A percentile compares a stretch with the other conserved stretches of the same genome.
These are phyloP conservation scores for Candida dendrica DNA, from an alignment of 805 yeast genomes.

Conservation along the genomic window DNA sequence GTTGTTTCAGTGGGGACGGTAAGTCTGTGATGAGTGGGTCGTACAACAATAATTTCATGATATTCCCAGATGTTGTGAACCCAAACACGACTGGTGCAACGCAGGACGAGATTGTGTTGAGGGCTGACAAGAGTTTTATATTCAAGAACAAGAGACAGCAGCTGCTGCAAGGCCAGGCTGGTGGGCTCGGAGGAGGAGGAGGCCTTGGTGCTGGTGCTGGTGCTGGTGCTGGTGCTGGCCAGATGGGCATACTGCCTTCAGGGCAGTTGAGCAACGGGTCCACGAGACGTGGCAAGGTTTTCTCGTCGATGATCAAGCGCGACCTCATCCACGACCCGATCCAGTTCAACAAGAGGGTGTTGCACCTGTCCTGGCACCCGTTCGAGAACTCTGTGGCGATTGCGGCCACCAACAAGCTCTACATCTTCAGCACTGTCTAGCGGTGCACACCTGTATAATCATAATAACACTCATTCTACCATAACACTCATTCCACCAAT, in stretches of 20 bases:
- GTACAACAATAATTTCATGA: slow-evolving; percentile 94
- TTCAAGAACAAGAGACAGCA: slow-evolving; percentile 45
- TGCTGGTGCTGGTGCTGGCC: too few species aligned
- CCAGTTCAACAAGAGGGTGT: slow-evolving; percentile 89
- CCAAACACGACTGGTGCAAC: slow-evolving; percentile 12
- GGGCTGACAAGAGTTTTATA: slow-evolving; percentile 92
- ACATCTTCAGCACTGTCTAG: slow-evolving; percentile 62
- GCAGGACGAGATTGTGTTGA: slow-evolving; percentile 64
- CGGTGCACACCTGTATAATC: too few species aligned
- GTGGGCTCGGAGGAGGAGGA: too few species aligned
- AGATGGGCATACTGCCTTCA: slow-evolving; percentile 9
- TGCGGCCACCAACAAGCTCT: slow-evolving; percentile 94
- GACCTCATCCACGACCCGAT: slow-evolving; percentile 51
- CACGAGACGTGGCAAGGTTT: slow-evolving; percentile 26
- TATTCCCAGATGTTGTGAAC: slow-evolving; percentile 76
- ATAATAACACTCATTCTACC: slow-evolving; percentile 8
- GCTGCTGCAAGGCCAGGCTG: neutral
- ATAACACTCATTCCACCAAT: neutral
- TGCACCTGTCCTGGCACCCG: slow-evolving; percentile 98
- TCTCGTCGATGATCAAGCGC: slow-evolving; percentile 34
- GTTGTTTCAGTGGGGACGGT: slow-evolving; percentile 89
- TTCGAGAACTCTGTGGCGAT: slow-evolving; percentile 92
- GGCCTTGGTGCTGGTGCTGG: neutral
- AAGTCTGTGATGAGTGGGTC: slow-evolving; percentile 93
- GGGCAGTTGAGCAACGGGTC: slow-evolving; percentile 7